Evolutionary conservation across 495 filamentous ascomycete species (phyloP).

Genomic region (Trypethelium eluteriae): DNA sequence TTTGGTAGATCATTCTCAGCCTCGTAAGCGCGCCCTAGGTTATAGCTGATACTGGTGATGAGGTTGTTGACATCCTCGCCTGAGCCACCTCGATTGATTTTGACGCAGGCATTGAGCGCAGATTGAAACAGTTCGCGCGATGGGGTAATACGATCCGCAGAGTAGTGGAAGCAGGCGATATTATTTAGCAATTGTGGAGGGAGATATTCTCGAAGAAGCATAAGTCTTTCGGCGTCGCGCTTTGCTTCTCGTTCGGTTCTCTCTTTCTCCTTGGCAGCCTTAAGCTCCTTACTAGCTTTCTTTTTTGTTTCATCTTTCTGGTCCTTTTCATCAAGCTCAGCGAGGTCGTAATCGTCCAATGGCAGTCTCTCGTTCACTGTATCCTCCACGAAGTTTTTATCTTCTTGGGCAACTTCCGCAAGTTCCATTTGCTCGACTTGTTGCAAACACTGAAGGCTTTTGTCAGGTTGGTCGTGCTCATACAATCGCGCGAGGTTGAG

Average conservation of each 20-base stretch:
- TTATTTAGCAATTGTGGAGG: slow-evolving; percentile 93
- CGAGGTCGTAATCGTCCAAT: slow-evolving; percentile 49
- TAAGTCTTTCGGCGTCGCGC: slow-evolving; percentile 36
- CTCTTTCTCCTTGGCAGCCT: slow-evolving; percentile 30
- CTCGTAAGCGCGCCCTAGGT: slow-evolving; percentile 94
- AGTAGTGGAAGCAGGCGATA: slow-evolving; percentile 89
- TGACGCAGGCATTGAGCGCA: slow-evolving; percentile 76
- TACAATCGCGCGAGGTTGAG: slow-evolving; percentile 88
- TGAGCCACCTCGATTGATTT: slow-evolving; percentile 58
- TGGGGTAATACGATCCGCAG: slow-evolving; percentile 67
- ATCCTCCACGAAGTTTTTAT: slow-evolving; percentile 32
- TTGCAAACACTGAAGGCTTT: slow-evolving; percentile 79
- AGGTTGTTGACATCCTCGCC: slow-evolving; percentile 69
- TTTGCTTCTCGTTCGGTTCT: slow-evolving; percentile 11
- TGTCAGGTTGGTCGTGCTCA: slow-evolving; percentile 75
- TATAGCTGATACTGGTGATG: slow-evolving; percentile 89
- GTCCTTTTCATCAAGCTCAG: slow-evolving; percentile 11
- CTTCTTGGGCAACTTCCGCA: slow-evolving; percentile 60
- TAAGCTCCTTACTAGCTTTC: slow-evolving; percentile 1
- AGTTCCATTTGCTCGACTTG: slow-evolving; percentile 84
- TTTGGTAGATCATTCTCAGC: slow-evolving; percentile 70
- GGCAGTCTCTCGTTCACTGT: slow-evolving; percentile 32
- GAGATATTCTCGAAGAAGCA: slow-evolving; percentile 60
- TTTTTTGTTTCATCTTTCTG: background rate
- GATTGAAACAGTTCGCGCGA: slow-evolving; percentile 85